phyloP scores from a whole-genome alignment of 2,329 filamentous ascomycete species.

The Penicillium decumbens region DNA sequence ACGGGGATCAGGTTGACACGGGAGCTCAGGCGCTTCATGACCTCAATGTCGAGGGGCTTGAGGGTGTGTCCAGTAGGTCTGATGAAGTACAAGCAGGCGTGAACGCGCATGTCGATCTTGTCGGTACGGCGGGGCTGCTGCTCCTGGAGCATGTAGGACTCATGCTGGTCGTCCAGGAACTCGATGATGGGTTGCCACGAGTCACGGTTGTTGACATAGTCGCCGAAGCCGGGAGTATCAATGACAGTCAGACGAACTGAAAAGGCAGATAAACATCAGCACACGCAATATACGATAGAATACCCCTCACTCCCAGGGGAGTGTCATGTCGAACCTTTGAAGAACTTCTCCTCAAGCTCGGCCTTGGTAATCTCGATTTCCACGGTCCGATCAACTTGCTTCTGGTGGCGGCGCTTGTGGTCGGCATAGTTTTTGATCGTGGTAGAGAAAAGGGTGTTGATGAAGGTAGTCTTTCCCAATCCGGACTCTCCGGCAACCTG shows the following conservation, averaged over 20 bases:
- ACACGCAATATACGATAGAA: not conserved
- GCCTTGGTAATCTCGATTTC: constrained; percentile 99
- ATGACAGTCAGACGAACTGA: constrained; percentile 96
- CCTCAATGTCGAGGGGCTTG: constrained; percentile 98
- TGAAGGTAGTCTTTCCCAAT: constrained; percentile 98
- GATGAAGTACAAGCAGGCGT: constrained; percentile 98
- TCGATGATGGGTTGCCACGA: constrained; percentile 99
- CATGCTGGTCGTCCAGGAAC: constrained; percentile 99
- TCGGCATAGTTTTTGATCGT: constrained; percentile 99
- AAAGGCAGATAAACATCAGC: constrained; percentile 16
- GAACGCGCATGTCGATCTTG: constrained; percentile 98
- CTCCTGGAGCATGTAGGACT: constrained; percentile 99
- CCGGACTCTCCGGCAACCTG: constrained; percentile 98
- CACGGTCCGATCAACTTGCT: constrained; percentile 99
- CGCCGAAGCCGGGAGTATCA: constrained; percentile 96
- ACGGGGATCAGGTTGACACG: constrained; percentile 98
- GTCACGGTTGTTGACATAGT: constrained; percentile 99
- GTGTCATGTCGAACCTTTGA: constrained; percentile 69
- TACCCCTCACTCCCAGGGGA: not conserved
- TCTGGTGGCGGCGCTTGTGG: constrained; percentile 97
- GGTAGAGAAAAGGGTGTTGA: constrained; percentile 99
- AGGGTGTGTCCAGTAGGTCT: constrained; percentile 95
- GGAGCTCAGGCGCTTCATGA: constrained; percentile 98
- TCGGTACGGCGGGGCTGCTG: constrained; percentile 96
- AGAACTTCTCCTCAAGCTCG: constrained; percentile 99